phyloP scores from a whole-genome alignment of 768 basidiomycete genomes.

The Polyporus arcularius region DNA sequence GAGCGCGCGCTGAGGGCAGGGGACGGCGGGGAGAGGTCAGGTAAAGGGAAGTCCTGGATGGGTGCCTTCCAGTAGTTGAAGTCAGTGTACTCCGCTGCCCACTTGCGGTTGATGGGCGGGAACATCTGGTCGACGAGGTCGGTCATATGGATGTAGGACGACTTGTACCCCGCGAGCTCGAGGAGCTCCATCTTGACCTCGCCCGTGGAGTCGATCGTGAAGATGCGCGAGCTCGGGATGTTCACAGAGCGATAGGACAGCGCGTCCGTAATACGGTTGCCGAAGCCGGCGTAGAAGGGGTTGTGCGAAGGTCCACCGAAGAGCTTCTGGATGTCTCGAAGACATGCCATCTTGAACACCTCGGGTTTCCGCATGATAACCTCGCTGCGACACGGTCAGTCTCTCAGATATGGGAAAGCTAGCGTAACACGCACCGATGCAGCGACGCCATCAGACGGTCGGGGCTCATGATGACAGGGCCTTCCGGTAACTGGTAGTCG shows the following conservation, averaged over 20 bases:
- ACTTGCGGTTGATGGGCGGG: conserved; percentile 90
- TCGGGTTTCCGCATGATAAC: conserved; percentile 99
- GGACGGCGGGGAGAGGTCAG: conserved; percentile 83
- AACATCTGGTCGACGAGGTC: conserved; percentile 99
- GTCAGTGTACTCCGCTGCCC: conserved; percentile 90
- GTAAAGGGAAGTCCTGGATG: conserved; percentile 74
- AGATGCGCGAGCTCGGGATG: conserved; percentile 91
- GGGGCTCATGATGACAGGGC: conserved; percentile 98
- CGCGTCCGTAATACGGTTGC: conserved; percentile 97
- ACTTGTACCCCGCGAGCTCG: conserved; percentile 96
- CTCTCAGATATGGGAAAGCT: not conserved
- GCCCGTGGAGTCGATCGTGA: conserved; percentile 93
- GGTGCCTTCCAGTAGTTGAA: conserved; percentile 95
- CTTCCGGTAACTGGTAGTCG: conserved; percentile 94
- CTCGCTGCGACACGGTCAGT: conserved; percentile 56
- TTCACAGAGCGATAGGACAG: conserved; percentile 97
- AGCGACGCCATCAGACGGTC: conserved; percentile 92
- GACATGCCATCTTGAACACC: conserved; percentile 99
- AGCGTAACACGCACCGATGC: conserved; percentile 66
- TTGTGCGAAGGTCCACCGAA: conserved; percentile 73
- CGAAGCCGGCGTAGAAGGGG: conserved; percentile 97
- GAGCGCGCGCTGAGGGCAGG: conserved; percentile 94
- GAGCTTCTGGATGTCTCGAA: conserved; percentile 89
- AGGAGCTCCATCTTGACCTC: conserved; percentile 97
- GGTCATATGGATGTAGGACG: conserved; percentile 98